Evolutionary conservation across 331 rosid species (phyloP).

Genomic region (Malus hybrid): DNA sequence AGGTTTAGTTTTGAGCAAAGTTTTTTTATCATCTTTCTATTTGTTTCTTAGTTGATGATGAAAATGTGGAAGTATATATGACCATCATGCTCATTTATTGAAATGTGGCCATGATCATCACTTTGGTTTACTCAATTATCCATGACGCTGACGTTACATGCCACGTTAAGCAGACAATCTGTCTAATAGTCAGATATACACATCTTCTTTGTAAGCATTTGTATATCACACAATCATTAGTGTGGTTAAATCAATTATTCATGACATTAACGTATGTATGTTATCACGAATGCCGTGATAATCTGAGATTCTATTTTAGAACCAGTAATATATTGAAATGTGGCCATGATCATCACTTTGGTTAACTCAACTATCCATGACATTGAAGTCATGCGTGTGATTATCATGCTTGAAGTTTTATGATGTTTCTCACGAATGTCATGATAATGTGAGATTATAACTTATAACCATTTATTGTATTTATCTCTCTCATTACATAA

Average conservation of each 20-base stretch:
- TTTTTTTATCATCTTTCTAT: not conserved
- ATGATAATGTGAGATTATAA: not conserved
- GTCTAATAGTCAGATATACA: no score
- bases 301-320: no score
- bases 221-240: not conserved
- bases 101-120: not conserved
- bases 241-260: not conserved
- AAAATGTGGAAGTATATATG: not conserved
- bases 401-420: no score
- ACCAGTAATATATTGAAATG: no score
- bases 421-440: not conserved
- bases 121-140: not conserved
- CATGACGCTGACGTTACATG: not conserved
- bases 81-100: not conserved
- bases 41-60: not conserved
- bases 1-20: slow-evolving; percentile 5
- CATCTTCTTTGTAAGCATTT: not conserved
- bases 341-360: no score
- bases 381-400: not conserved
- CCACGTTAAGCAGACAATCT: not conserved
- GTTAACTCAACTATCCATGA: not conserved
- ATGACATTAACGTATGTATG: no score
- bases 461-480: not conserved
- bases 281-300: no score
- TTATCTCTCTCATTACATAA: not conserved